Base-by-base conservation (phyloP, 2,329 filamentous ascomycete genomes). In the Colletotrichum falcatum region DNA sequence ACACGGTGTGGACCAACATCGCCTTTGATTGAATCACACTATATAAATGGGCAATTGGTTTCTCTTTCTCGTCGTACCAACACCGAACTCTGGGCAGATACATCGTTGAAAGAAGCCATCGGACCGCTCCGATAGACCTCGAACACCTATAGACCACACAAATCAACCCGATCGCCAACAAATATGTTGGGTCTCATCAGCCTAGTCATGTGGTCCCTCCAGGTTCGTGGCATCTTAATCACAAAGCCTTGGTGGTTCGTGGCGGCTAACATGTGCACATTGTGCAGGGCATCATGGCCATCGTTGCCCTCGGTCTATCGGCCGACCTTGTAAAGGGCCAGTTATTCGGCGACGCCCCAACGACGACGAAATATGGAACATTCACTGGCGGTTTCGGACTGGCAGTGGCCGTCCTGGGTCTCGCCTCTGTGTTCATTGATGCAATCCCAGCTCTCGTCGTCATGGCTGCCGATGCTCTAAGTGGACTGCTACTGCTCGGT, bases 301-400 rank as follows among this genome's bases (percentile, higher is more conserved):
- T 72, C 8, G 69, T 72, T 1, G 71, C 65, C 9, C 65, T 73
- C n/a, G 71, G 58, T 1, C 23, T 73, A 1, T 72, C 69, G 1
- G 12, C 63, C 5, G 61, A 68, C 26, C 61, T 73, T 9, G 28
- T 65, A 12, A 68, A 51, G 16, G 44, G 26, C 5, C 64, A 69
- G 30, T 48, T 28, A 4, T 2, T 59, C 4, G 70, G 70, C 12
- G 51, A 59, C 16, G 58, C 71, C 28, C 68, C 68, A 5, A 65
- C 64, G 2, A 65, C 71, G 1, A 60, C 48, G 5, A 67, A 64
- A 18, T 72, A 69, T 35, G 63, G 65, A 46, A 61, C 55, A 7
- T 71, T 73, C 23, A 42, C 46, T 30, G 71, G 71, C 11, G 69
- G 60, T 1, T 72, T 73, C 14, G 69, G 65, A 1, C 35, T 73